Base-by-base conservation (phyloP, 352 stramenopile genomes). In the Globisporangium cederbergense region DNA sequence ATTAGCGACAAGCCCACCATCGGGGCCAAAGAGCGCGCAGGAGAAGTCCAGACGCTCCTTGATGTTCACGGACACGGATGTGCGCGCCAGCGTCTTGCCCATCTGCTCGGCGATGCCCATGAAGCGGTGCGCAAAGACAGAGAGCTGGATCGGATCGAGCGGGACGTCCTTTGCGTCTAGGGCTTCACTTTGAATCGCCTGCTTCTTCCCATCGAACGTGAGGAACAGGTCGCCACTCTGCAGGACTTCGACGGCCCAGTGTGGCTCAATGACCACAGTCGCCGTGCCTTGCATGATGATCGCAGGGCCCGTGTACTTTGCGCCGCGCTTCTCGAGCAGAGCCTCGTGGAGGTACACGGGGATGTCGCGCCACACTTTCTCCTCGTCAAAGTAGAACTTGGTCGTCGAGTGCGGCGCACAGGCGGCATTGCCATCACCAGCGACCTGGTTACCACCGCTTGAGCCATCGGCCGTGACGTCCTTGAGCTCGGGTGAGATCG, bases 101-200 rank as follows among this genome's bases (percentile, higher is more conserved):
- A 99, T 99, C 81, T 99, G 97, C 79, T 99, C 98, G 7, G 98
- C 98, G 74, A 99, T 99, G 18, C 97, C 95, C 98, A 99, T 99
- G 79, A 99, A 99, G 38, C 97, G 88, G 73, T 99, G 96, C 14
- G 95, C 94, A 71, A 99, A 99, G 7, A 98, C 88, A 0, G 93
- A 98, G 10, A 99, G 84, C 70, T 99, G 92, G 64, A 99, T 98
- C 14, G 97, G 93, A 71, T 99, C 98, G 30, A 95, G 75, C 2
- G 76, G 75, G 2, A 96, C 76, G 25, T 71, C 66, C 1, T 71
- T 60, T 20, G 64, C 54, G 9, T 56, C 58, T 5, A 81, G 81
- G 64, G 53, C 62, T 67, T 65, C 55, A 54, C 16, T 77, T 61
- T 49, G 51, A 10, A 66, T 60, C 65, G 66, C 64, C n/a, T 70